A percentile compares a stretch with the other conserved stretches of the same genome.
Evolutionary conservation across 257 asterid species (phyloP).

Genomic region (Oldenlandia corymbosa): DNA sequence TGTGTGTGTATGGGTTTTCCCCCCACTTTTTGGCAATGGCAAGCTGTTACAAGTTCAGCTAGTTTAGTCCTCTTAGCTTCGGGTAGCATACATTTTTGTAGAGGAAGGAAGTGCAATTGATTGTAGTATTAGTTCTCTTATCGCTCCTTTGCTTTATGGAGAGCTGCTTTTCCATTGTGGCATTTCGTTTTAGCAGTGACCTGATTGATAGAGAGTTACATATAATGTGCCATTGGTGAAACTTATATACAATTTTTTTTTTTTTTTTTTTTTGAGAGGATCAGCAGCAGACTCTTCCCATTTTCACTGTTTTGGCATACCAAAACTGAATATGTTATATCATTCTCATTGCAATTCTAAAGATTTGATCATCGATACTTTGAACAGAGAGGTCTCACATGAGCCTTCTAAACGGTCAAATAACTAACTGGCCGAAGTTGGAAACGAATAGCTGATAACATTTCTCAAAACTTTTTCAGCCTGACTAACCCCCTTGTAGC

Average conservation of each 20-base stretch:
- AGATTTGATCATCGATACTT: slow-evolving; percentile 90
- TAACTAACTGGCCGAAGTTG: slow-evolving; percentile 91
- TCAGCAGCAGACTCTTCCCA: background rate
- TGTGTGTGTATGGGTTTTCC: too few species aligned
- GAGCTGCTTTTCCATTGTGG: background rate
- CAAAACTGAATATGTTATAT: slow-evolving; percentile 7
- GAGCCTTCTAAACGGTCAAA: slow-evolving; percentile 91
- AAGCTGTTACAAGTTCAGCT: too few species aligned
- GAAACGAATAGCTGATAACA: slow-evolving; percentile 45
- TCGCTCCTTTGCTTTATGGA: too few species aligned
- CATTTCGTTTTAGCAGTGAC: background rate
- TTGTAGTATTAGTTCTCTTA: too few species aligned
- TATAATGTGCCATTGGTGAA: background rate
- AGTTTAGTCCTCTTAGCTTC: too few species aligned
- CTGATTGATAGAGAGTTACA: too few species aligned
- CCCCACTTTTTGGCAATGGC: too few species aligned
- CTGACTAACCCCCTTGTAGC: slow-evolving; percentile 7
- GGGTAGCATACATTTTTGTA: too few species aligned
- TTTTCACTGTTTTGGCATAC: background rate
- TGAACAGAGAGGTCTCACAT: slow-evolving; percentile 80
- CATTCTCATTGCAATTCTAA: slow-evolving; percentile 51
- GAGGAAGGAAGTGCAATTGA: too few species aligned
- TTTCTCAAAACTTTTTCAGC: slow-evolving; percentile 14
- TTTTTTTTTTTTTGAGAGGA: background rate
- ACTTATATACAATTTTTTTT: too few species aligned